phyloP scores from a whole-genome alignment of 495 filamentous ascomycete species.

The Talaromyces thailandensis region DNA sequence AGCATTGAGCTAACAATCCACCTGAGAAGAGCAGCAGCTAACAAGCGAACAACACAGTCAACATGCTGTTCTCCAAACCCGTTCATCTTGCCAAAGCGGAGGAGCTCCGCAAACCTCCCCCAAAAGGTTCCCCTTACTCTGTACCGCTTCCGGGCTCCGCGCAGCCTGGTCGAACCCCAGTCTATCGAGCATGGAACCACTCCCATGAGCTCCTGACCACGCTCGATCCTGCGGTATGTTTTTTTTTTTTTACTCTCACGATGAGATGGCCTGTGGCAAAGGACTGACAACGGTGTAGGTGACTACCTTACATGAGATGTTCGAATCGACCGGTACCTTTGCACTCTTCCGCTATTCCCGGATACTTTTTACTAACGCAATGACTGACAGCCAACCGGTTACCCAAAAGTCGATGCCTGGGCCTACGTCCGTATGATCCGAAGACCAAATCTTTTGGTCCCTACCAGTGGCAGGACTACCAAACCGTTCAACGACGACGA shows the following conservation, averaged over 20 bases:
- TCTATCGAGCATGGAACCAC: conserved; percentile 80
- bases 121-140: conserved; percentile 37
- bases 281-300: conserved; percentile 25
- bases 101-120: conserved; percentile 32
- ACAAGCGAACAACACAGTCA: background rate
- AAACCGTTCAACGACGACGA: conserved; percentile 67
- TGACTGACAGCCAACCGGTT: conserved; percentile 40
- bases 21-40: background rate
- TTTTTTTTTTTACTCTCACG: no score
- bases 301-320: conserved; percentile 69
- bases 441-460: conserved; percentile 63
- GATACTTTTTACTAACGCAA: background rate
- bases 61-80: conserved; percentile 36
- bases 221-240: conserved; percentile 58
- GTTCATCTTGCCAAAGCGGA: conserved; percentile 31
- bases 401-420: conserved; percentile 60
- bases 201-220: conserved; percentile 63
- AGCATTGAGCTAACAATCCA: background rate
- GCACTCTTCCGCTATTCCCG: background rate
- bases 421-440: conserved; percentile 72
- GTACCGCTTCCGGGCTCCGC: conserved; percentile 67
- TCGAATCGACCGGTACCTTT: conserved; percentile 54
- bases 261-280: background rate
- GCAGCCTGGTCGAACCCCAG: conserved; percentile 56
- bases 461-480: conserved; percentile 80